Evolutionary conservation across 1,139 yeast species (phyloP).

Genomic region (Hyphopichia pseudoburtonii): DNA sequence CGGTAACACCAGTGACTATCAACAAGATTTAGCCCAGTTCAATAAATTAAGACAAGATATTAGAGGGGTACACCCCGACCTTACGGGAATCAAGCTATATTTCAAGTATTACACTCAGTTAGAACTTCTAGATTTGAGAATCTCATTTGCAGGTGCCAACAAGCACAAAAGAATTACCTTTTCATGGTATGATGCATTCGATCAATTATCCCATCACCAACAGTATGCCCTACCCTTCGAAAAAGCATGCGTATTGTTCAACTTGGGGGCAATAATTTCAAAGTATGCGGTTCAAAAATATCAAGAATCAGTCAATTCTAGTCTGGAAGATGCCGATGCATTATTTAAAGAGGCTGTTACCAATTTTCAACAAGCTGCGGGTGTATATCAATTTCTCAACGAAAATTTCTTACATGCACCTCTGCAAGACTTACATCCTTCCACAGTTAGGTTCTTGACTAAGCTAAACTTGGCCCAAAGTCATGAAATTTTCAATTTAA

Average conservation of each 20-base stretch:
- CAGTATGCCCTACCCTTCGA: conserved; percentile 75
- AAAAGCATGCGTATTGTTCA: conserved; percentile 81
- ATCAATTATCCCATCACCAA: conserved; percentile 35
- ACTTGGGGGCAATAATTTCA: conserved; percentile 43
- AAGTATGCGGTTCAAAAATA: conserved; percentile 54
- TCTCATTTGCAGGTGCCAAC: conserved; percentile 63
- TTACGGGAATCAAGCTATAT: conserved; percentile 50
- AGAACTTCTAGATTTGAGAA: conserved; percentile 73
- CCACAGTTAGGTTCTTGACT: conserved; percentile 64
- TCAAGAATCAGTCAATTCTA: conserved; percentile 42
- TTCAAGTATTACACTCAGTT: conserved; percentile 79
- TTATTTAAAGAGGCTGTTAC: conserved; percentile 58
- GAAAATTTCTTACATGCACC: conserved; percentile 93
- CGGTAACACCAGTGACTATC: conserved; percentile 61
- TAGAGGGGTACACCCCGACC: conserved; percentile 55
- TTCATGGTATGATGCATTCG: conserved; percentile 80
- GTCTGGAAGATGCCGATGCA: conserved; percentile 35
- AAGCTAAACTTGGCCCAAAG: conserved; percentile 81
- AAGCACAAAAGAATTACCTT: conserved; percentile 57
- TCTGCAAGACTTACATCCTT: conserved; percentile 70
- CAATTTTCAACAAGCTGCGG: conserved; percentile 74
- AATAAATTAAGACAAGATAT: conserved; percentile 64
- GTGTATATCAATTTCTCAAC: conserved; percentile 67
- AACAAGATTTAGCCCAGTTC: conserved; percentile 54
- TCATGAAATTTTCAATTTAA: conserved; percentile 77